Base-by-base conservation (phyloP, 164 flowering plant genomes). In the Tetracentron sinense region DNA sequence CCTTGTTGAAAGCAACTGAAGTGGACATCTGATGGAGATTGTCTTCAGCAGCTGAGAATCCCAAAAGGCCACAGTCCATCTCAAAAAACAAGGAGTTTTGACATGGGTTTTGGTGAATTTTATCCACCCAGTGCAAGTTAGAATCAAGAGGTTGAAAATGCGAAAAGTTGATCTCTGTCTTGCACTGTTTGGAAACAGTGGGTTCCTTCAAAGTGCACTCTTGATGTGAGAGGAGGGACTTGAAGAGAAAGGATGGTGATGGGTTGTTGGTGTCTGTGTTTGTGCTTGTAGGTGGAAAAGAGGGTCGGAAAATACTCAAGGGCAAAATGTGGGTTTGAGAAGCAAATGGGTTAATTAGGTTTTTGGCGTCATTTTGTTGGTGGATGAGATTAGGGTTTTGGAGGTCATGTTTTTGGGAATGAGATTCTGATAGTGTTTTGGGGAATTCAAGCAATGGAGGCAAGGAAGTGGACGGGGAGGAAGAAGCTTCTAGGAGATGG, bases 151-250 rank as follows among this genome's bases (percentile, higher is more conserved):
- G 71, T 42, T 71, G 78, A 56, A 63, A 60, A 60, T 69, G 58
- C 65, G 76, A 63, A 64, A 68, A 62, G 70, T 47, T 54, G 23
- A 69, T 29, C 67, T 83, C 83, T 42, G 74, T 67, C 68, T 80
- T 80, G 64, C 82, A 75, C 77, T 71, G 79, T 75, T 75, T 74
- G 21, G 71, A 62, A 58, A 69, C 22, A 64, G 65, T 12, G 53
- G 62, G 44, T 27, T 71, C 65, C 38, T 54, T 56, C 23, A 26
- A 23, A 49, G 31, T 59, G 72, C 38, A 54, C 21, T 65, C 72
- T 63, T 72, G 77, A 72, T 77, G 74, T 69, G 78, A 72, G 58
- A 74, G 74, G 50, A 73, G 69, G 48, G 77, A 50, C 54, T 72
- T 70, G 71, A 72, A 53, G 53, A 72, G 70, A 52, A 61, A 74